Base-by-base conservation (phyloP, 805 yeast species). In the Trichomonascus vanleenenianus region DNA sequence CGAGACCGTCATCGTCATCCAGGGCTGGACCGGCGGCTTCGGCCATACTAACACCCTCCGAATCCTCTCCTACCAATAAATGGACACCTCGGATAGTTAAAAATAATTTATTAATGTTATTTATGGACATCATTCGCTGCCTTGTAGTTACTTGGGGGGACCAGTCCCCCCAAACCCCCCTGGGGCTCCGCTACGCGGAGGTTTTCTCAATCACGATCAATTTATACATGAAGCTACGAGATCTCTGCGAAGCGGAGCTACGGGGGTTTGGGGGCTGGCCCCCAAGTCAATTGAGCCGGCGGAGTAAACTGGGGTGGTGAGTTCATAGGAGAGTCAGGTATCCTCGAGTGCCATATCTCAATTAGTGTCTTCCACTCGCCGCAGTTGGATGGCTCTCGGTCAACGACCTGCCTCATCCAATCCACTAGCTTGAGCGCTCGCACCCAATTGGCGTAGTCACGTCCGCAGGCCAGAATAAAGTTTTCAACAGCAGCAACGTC, bases 41-140 rank as follows among this genome's bases (percentile, higher is more conserved):
- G 98, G 98, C 66, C 96, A 93, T 83, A 86, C 98, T 65, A 93
- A 93, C 85, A 93, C 98, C 55, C 78, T 93, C 70, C 91, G 97
- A 78, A 80, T 91, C 63, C 75, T 87, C 60, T 76, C 78, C 66
- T 91, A 87, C 65, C 55, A 61, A 43, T 53, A 56, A 47, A 45
- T 44, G n/a, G n/a, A 5, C 27, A 4, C 8, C 8, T 22, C 27
- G 27, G 27, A 22, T 8, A 22, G 7, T 22, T 22, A 5, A 22
- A 22, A 22, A 22, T 22, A 22, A 22, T 22, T 22, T 22, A 22
- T 22, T 22, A 22, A 22, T 22, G 27, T 22, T 22, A 22, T 22
- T 22, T 22, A 22, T 22, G 27, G 27, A 22, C 27, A 8, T 8
- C 27, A 22, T 22, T 22, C n/a, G n/a, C n/a, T n/a, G n/a, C n/a